Conservation (phyloP, 345 rosid species). For the Hibiscus tridactylites region DNA sequence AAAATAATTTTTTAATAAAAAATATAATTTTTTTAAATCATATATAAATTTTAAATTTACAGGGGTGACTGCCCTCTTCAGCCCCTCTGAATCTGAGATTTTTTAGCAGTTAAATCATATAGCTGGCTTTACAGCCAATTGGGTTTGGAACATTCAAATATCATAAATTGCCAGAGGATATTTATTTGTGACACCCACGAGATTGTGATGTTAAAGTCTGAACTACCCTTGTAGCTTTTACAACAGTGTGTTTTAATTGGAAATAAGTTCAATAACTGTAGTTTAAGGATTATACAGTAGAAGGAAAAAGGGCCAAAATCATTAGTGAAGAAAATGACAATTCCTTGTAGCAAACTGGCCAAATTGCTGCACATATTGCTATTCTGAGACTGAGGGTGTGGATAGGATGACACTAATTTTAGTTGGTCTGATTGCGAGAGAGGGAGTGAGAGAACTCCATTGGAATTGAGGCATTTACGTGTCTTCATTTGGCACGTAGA, state of each 20-base stretch:
- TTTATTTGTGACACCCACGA: background rate
- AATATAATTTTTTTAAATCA: no score
- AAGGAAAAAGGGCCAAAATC: conserved; percentile 2
- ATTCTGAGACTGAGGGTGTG: background rate
- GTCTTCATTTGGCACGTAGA: background rate
- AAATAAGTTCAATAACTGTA: background rate
- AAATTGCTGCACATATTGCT: background rate
- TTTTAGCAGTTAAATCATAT: background rate
- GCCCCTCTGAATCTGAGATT: background rate
- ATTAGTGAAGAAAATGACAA: conserved; percentile 3
- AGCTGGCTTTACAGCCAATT: background rate
- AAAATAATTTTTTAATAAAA: no score
- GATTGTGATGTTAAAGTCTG: background rate
- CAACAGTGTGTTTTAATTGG: background rate
- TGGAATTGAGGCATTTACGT: background rate
- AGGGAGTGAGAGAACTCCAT: background rate
- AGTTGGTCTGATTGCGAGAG: background rate
- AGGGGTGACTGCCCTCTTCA: no score
- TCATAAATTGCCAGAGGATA: background rate
- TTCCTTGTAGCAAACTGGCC: background rate
- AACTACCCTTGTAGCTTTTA: background rate
- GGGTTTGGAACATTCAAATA: background rate
- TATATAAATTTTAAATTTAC: no score
- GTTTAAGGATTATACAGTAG: conserved; percentile 1
- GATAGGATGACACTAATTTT: conserved; percentile 3